Base-by-base conservation (phyloP, 768 basidiomycete species). In the Boletus speciosus region DNA sequence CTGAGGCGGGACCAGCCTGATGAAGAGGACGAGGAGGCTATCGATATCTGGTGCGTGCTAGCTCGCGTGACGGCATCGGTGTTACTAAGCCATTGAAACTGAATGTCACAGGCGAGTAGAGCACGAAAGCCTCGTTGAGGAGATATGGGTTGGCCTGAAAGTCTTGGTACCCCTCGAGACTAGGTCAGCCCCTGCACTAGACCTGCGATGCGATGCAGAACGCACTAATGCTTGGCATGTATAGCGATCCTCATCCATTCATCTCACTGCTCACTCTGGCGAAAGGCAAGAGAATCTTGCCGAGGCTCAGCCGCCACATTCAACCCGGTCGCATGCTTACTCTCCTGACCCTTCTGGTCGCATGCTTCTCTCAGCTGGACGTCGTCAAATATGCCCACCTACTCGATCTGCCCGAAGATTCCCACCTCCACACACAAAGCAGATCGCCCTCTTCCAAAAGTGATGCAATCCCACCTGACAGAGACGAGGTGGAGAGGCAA, bases 121-220 rank as follows among this genome's bases (percentile, higher is more conserved):
- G 52, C 83, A 85, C 56, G 77, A 81, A 10, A 69, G 70, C 4
- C 71, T 85, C 32, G 79, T 88, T 4, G 83, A 88, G 52, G 73
- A 81, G 55, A 77, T 98, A 47, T 99, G 93, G 91, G 78, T 82
- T 52, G 82, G 81, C 32, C 70, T 96, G 27, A 78, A 85, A 61
- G 90, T 98, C n/a, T 86, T 90, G 77, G 85, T 90, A 5, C 93
- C 93, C 38, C 80, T 98, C 16, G 94, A 94, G 66, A 88, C 90
- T n/a, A 94, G 93, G 94, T 93, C 57, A 37, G 76, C 58, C 1
- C 38, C 29, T 38, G 0, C 19, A 6, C 12, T 15, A 31, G 21
- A n/a, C 8, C 25, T 12, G 32, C 19, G 2, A 27, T 49, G 6
- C 14, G 21, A 43, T 25, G 5, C 16, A 25, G 46, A 45, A n/a